These are phyloP conservation scores for Monosporascus sp. DNA, from an alignment of 2,329 filamentous ascomycete genomes.

Conservation along the genomic window DNA sequence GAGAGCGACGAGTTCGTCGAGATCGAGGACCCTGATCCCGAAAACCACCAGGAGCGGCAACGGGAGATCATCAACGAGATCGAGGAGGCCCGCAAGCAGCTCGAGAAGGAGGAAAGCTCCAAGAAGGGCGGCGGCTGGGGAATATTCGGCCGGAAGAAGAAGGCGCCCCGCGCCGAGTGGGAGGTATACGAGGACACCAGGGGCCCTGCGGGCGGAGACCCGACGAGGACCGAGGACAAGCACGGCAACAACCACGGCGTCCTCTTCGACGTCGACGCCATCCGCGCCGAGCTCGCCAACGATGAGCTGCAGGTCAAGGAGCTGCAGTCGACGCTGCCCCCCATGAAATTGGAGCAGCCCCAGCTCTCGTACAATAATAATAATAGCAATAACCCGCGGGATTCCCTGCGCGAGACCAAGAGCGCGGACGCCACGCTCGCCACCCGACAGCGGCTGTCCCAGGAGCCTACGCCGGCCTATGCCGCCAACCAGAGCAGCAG, in stretches of 20 bases:
- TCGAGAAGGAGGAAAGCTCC: constrained; percentile 74
- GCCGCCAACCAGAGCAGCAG: constrained; percentile 4
- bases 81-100: constrained; percentile 82
- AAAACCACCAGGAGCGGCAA: constrained; percentile 82
- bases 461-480: constrained; percentile 22
- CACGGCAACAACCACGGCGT: constrained; percentile 56
- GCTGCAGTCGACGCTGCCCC: constrained; percentile 80
- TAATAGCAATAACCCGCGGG: constrained; percentile 18
- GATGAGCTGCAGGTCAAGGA: constrained; percentile 67
- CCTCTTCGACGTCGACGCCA: constrained; percentile 93
- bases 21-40: constrained; percentile 95
- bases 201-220: constrained; percentile 15
- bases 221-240: constrained; percentile 36
- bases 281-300: constrained; percentile 74
- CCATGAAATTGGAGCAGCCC: constrained; percentile 62
- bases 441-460: constrained; percentile 10
- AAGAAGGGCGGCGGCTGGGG: constrained; percentile 47
- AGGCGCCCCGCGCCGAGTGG: constrained; percentile 79
- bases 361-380: constrained; percentile 19
- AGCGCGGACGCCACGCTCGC: constrained; percentile 35
- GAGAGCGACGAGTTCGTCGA: constrained; percentile 92
- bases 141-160: constrained; percentile 80
- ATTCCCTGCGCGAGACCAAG: constrained; percentile 38
- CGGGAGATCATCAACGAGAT: constrained; percentile 94
- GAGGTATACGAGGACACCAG: constrained; percentile 76